These are phyloP conservation scores for Tolypocladium pustulatum DNA, from an alignment of 2,329 filamentous ascomycete species.

Conservation along the genomic window DNA sequence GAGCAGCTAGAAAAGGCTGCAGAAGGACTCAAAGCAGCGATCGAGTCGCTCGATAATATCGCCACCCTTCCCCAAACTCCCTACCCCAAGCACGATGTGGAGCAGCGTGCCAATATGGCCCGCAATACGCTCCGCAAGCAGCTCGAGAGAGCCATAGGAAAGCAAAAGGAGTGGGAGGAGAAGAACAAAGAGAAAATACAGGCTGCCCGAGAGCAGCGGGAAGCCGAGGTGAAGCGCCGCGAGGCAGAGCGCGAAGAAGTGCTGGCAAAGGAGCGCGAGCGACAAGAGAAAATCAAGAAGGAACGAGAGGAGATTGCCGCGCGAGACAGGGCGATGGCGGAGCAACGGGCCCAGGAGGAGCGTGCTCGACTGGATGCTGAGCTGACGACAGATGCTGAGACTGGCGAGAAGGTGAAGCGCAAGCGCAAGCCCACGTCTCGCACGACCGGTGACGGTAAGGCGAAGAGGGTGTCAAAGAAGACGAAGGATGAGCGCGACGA, in stretches of 20 bases:
- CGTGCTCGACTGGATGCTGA: constrained; percentile 50
- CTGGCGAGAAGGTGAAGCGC: constrained; percentile 68
- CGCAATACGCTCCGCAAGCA: constrained; percentile 90
- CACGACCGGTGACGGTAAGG: constrained; percentile 28
- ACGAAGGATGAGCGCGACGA: constrained; percentile 27
- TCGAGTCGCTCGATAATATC: constrained; percentile 58
- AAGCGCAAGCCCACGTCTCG: constrained; percentile 51
- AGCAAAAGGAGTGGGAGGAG: constrained; percentile 84
- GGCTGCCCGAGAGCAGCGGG: constrained; percentile 67
- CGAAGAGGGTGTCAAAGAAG: constrained; percentile 44
- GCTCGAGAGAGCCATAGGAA: constrained; percentile 72
- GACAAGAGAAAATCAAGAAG: constrained; percentile 71
- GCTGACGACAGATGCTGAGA: constrained; percentile 71
- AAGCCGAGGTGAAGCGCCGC: constrained; percentile 66
- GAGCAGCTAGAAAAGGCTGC: constrained; percentile 73
- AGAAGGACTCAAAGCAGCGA: constrained; percentile 74
- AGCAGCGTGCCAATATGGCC: constrained; percentile 95
- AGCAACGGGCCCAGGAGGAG: constrained; percentile 39
- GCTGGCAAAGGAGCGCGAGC: constrained; percentile 60
- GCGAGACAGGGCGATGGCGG: constrained; percentile 61
- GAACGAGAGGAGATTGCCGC: constrained; percentile 76
- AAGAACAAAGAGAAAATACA: constrained; percentile 83
- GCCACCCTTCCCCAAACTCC: constrained; percentile 58
- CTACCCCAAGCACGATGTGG: constrained; percentile 82
- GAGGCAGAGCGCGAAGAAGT: constrained; percentile 65